A percentile compares a stretch with the other conserved stretches of the same genome.
phyloP scores from a whole-genome alignment of 1,284 basidiomycete genomes.

The Retiboletus flavoniger region DNA sequence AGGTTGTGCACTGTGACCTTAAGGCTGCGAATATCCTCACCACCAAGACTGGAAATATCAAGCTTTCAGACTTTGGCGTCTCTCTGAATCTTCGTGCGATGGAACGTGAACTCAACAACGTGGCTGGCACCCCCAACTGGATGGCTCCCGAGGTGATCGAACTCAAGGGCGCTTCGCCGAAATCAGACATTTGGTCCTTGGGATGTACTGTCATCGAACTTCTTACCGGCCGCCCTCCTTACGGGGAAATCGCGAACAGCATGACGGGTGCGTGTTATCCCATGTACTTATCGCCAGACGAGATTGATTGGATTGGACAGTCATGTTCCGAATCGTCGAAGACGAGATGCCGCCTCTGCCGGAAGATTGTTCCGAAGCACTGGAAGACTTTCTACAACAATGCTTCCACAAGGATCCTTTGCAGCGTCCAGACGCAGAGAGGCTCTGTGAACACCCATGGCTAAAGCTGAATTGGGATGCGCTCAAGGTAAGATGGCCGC shows the following conservation, averaged over 20 bases:
- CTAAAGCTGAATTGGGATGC: constrained; percentile 76
- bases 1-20: constrained; percentile 89
- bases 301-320: constrained; percentile 39
- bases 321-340: constrained; percentile 96
- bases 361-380: constrained; percentile 66
- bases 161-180: constrained; percentile 70
- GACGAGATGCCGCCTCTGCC: constrained; percentile 87
- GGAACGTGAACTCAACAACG: constrained; percentile 83
- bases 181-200: constrained; percentile 89
- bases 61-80: constrained; percentile 97
- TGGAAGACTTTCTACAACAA: constrained; percentile 74
- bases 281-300: constrained; percentile 4
- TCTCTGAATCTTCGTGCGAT: constrained; percentile 98
- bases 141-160: constrained; percentile 98
- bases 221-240: constrained; percentile 88
- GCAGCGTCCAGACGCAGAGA: constrained; percentile 76
- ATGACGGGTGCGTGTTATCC: constrained; percentile 66
- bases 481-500: constrained; percentile 58
- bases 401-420: constrained; percentile 90
- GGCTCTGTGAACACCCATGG: constrained; percentile 89
- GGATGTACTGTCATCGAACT: constrained; percentile 94
- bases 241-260: constrained; percentile 80
- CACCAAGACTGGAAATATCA: constrained; percentile 96
- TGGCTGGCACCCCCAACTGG: constrained; percentile 96
- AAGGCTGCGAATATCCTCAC: constrained; percentile 99